Base-by-base conservation (phyloP, 129 eudicot genomes). In the Flaveria linearis region DNA sequence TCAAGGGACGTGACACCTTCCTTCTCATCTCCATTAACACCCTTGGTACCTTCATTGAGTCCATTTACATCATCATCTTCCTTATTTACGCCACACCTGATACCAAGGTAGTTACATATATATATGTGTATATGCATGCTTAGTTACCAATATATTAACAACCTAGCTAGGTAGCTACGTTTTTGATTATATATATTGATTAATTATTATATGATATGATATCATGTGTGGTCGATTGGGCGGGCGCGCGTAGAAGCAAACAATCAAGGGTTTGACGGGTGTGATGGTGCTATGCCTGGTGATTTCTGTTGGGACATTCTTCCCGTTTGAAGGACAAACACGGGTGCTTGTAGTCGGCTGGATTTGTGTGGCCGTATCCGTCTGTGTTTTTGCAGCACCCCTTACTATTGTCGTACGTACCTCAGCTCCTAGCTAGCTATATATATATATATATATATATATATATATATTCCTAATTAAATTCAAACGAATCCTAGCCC, bases 361-460 rank as follows among this genome's bases (percentile, higher is more conserved):
- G 99, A 78, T 91, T 53, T 91, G 97, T 65, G 96, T 89, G 9
- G 87, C 84, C 9, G 25, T 91, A 55, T 87, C 99, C 5, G 83
- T 89, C 1, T 42, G 86, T 64, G 99, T 94, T 66, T 94, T 94
- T 58, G 99, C 93, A 1, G 96, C 99, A 11, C 99, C 99, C 79
- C 77, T 94, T 6, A 84, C 86, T 73, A 86, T 94, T 15, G 81
- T 87, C 86, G 99, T 94, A 30, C 55, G 72, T 10, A 28, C 1
- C 53, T 2, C 4, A 33, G 1, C 39, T 33, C 39, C 39, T 41
- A 41, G 45, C 6, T 41, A 41, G 45, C 3, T 28, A 1, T 28
- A 28, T 28, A 28, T 28, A 28, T 28, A 28, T 28, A n/a, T n/a
- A n/a, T n/a, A n/a, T n/a, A n/a, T n/a, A n/a, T 28, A 1, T 28